Percentiles rank a stretch among this genome's conserved stretches.
Evolutionary conservation across 2,329 filamentous ascomycete species (phyloP).

Genomic region (Cryphonectria japonica): DNA sequence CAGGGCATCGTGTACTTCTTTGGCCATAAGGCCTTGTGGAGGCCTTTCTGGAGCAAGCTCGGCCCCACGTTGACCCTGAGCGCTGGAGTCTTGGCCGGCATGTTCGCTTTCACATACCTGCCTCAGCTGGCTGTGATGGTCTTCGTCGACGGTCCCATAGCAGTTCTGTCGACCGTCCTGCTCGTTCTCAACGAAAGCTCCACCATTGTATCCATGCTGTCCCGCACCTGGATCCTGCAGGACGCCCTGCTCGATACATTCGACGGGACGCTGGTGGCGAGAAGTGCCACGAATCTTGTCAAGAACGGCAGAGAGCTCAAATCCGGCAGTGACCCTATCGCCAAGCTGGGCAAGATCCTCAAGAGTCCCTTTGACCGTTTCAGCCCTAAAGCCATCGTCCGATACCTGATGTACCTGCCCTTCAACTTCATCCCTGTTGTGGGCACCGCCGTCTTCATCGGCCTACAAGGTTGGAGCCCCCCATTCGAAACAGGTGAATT

Average conservation of each 20-base stretch:
- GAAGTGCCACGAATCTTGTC: slow-evolving; percentile 63
- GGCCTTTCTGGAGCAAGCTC: slow-evolving; percentile 59
- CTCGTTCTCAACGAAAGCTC: slow-evolving; percentile 68
- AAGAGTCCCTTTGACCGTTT: slow-evolving; percentile 62
- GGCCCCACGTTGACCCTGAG: slow-evolving; percentile 71
- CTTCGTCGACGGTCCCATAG: slow-evolving; percentile 82
- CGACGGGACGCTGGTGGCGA: slow-evolving; percentile 69
- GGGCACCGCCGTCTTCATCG: slow-evolving; percentile 79
- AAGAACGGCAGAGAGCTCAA: slow-evolving; percentile 75
- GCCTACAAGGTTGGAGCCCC: slow-evolving; percentile 65
- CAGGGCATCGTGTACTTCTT: slow-evolving; percentile 65
- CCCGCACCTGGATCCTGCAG: slow-evolving; percentile 75
- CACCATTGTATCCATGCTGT: slow-evolving; percentile 58
- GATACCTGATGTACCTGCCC: slow-evolving; percentile 84
- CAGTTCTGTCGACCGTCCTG: slow-evolving; percentile 72
- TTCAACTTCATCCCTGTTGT: slow-evolving; percentile 92
- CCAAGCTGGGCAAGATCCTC: slow-evolving; percentile 59
- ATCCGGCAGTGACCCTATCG: slow-evolving; percentile 59
- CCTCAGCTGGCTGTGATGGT: slow-evolving; percentile 83
- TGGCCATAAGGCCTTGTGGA: slow-evolving; percentile 60
- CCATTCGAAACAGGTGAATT: not conserved
- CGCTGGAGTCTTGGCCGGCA: slow-evolving; percentile 70
- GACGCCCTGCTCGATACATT: slow-evolving; percentile 88
- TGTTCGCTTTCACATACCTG: slow-evolving; percentile 87
- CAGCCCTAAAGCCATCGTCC: slow-evolving; percentile 66